Conservation (phyloP, 2,329 filamentous ascomycete species). For the Dryadomyces quercus-mongolicae region DNA sequence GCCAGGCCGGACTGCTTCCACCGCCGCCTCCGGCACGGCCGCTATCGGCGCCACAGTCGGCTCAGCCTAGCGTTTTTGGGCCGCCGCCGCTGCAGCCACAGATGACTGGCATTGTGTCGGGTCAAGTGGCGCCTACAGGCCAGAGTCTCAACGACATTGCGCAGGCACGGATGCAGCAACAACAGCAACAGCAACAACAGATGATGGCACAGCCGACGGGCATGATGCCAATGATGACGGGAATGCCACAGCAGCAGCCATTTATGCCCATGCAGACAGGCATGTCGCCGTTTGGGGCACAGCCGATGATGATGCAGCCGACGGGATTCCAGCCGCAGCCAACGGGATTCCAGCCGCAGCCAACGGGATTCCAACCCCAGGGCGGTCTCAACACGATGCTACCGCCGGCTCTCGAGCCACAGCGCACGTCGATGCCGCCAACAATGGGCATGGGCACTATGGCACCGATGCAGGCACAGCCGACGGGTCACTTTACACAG, state of each 20-base stretch:
- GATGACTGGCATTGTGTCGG: conserved; percentile 54
- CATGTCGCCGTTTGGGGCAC: conserved; percentile 23
- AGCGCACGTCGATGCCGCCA: conserved; percentile 38
- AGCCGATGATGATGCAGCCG: conserved; percentile 43
- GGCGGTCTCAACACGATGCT: conserved; percentile 40
- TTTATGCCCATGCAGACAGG: background rate
- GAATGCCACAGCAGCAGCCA: conserved; percentile 7
- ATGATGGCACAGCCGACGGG: conserved; percentile 20
- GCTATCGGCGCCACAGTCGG: conserved; percentile 76
- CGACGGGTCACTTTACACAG: conserved; percentile 51
- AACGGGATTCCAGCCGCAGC: conserved; percentile 37
- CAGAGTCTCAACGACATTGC: conserved; percentile 66
- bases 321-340: conserved; percentile 46
- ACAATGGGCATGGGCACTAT: conserved; percentile 25
- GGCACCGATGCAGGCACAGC: conserved; percentile 59
- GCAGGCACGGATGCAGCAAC: conserved; percentile 53
- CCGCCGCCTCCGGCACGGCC: conserved; percentile 61
- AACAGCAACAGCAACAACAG: conserved; percentile 23
- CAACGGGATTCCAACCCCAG: conserved; percentile 29
- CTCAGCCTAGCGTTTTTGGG: conserved; percentile 59
- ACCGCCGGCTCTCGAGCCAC: conserved; percentile 47
- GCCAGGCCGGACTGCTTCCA: conserved; percentile 54
- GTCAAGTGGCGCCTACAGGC: conserved; percentile 57
- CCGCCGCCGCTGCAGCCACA: conserved; percentile 71
- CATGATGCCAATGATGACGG: conserved; percentile 38